phyloP scores from a whole-genome alignment of 2,329 filamentous ascomycete genomes.

The Cadophora luteo-olivacea region DNA sequence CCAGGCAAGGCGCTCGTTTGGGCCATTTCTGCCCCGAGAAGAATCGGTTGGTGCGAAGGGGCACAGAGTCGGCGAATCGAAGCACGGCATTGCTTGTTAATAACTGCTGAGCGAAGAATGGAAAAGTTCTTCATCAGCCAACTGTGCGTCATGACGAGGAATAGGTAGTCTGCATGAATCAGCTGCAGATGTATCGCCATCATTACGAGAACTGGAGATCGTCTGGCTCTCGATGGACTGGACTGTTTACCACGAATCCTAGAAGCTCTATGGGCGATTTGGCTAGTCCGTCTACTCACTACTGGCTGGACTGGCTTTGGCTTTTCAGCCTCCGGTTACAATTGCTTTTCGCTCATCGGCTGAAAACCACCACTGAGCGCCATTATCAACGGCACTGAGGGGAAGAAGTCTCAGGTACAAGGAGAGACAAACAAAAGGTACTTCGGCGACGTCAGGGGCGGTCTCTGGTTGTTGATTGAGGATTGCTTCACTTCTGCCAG shows the following conservation, averaged over 20 bases:
- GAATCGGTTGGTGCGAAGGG: background rate
- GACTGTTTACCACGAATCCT: background rate
- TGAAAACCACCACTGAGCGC: background rate
- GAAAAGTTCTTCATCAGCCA: background rate
- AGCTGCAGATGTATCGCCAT: constrained; percentile 5
- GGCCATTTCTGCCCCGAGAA: constrained; percentile 17
- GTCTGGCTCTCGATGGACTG: background rate
- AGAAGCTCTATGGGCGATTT: background rate
- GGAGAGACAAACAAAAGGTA: constrained; percentile 9
- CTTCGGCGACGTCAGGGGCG: background rate
- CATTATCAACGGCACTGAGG: background rate
- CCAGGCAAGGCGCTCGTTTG: constrained; percentile 17
- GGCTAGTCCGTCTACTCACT: background rate
- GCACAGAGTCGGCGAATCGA: background rate
- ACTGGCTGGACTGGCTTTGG: background rate
- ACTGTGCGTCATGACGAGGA: background rate
- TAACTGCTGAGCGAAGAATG: constrained; percentile 2
- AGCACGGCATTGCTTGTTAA: constrained; percentile 7
- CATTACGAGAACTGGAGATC: constrained; percentile 1
- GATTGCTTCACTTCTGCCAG: background rate
- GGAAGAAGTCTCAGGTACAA: constrained; percentile 7
- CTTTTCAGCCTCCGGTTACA: background rate
- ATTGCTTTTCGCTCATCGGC: background rate
- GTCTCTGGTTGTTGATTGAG: background rate
- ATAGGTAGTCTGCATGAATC: background rate